Evolutionary conservation across 2,329 filamentous ascomycete species (phyloP).

Genomic region (Fusarium nurragi): DNA sequence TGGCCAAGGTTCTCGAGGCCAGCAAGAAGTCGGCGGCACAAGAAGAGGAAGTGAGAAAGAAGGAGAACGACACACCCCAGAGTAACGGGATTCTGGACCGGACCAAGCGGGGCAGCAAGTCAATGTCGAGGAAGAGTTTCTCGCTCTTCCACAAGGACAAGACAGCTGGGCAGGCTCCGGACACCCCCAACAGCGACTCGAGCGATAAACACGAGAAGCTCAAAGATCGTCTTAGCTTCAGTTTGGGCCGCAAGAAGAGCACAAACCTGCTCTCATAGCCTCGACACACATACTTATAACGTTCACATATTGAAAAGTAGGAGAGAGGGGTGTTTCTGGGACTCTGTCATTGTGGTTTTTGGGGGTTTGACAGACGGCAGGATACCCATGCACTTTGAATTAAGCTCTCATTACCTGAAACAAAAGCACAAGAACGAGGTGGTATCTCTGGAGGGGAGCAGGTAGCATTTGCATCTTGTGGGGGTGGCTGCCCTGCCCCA

Average conservation of each 20-base stretch:
- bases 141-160: constrained; percentile 69
- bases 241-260: constrained; percentile 77
- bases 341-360: constrained; percentile 20
- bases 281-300: constrained; percentile 10
- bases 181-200: constrained; percentile 35
- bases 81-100: constrained; percentile 66
- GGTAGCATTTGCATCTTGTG: not conserved
- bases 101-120: constrained; percentile 78
- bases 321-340: not conserved
- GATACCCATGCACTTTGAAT: constrained; percentile 37
- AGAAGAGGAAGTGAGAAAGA: constrained; percentile 55
- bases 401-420: constrained; percentile 28
- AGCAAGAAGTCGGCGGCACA: constrained; percentile 71
- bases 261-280: constrained; percentile 53
- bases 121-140: constrained; percentile 79
- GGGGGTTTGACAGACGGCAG: constrained; percentile 33
- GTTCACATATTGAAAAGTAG: constrained; percentile 24
- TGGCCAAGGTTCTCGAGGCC: constrained; percentile 70
- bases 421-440: constrained; percentile 22
- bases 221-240: constrained; percentile 73
- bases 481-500: not conserved
- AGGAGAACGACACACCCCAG: constrained; percentile 51
- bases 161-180: constrained; percentile 42
- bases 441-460: not conserved
- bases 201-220: constrained; percentile 59